Conservation (phyloP, 2,329 filamentous ascomycete species). For the Hymenoscyphus linearis region DNA sequence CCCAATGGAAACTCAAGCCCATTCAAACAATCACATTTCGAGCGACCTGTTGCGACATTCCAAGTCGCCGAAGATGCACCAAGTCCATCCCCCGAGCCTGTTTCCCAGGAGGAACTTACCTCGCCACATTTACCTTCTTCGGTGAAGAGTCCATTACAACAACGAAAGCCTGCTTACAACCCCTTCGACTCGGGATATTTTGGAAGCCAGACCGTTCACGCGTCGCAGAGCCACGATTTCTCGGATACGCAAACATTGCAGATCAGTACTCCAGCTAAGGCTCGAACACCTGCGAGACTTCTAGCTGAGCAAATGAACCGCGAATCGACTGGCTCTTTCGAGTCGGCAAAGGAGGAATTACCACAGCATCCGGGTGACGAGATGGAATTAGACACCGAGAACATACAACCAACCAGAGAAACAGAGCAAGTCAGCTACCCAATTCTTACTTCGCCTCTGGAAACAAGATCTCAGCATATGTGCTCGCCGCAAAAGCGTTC, state of each 20-base stretch:
- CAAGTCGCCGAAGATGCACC: slow-evolving; percentile 52
- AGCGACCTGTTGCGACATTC: slow-evolving; percentile 42
- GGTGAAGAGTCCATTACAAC: slow-evolving; percentile 13
- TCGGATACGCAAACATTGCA: slow-evolving; percentile 8
- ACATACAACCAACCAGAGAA: neutral
- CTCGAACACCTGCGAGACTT: neutral
- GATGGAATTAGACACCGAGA: slow-evolving; percentile 8
- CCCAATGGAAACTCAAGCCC: slow-evolving; percentile 43
- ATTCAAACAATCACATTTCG: slow-evolving; percentile 34
- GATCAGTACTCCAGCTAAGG: slow-evolving; percentile 11
- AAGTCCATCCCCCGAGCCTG: slow-evolving; percentile 10
- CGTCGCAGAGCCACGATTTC: slow-evolving; percentile 19
- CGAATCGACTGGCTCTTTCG: slow-evolving; percentile 34
- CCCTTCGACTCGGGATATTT: slow-evolving; percentile 64
- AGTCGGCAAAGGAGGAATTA: slow-evolving; percentile 43
- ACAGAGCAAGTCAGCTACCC: slow-evolving; percentile 5
- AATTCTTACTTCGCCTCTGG: slow-evolving; percentile 21
- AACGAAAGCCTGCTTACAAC: slow-evolving; percentile 28
- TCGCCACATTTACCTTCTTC: slow-evolving; percentile 6
- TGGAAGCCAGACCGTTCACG: slow-evolving; percentile 48
- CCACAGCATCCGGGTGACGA: slow-evolving; percentile 21
- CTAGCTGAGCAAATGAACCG: slow-evolving; percentile 16
- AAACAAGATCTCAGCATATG: slow-evolving; percentile 11
- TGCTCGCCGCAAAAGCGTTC: slow-evolving; percentile 23
- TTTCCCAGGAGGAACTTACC: slow-evolving; percentile 37